Evolutionary conservation across 2,329 filamentous ascomycete genomes (phyloP), one percentile per base, ranked within the genome.

Genomic region (Ascochyta pisi): DNA sequence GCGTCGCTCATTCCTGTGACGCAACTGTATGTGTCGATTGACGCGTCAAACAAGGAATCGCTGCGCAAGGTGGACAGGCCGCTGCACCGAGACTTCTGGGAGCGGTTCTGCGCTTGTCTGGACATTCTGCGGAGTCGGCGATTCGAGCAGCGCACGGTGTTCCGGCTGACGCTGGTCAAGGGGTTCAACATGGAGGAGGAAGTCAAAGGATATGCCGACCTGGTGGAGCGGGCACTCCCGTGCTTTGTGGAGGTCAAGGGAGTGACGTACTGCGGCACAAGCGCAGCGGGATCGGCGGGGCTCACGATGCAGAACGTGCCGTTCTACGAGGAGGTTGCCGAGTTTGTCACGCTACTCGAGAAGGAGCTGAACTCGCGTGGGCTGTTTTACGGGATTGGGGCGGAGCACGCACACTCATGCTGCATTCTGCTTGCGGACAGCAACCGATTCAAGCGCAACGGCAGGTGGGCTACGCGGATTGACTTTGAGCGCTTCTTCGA

Each of bases 181-280:
- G 94, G 93, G 3, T 98, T 99, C 84, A 98, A 99, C 73, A 87
- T 98, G 62, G 94, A 96, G 23, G 93, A 96, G 65, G 95, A 97
- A 76, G 92, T 89, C 6, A 85, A 89, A 62, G 94, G 94, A 4
- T 98, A 99, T 70, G 94, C 94, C 0, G 87, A 91, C 68, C 86
- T 98, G 1, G 90, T 98, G 16, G 90, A 93, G 71, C 87, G 88
- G 63, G 93, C 90, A 0, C 82, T 96, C 22, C 94, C 94, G 0
- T 94, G 91, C 74, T 96, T 98, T 71, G 87, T 98, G 44, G 94
- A 98, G 79, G 85, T 98, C 75, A 98, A 98, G 80, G 94, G 94
- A 50, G 94, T 98, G 34, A 98, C 94, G 0, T 98, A 95, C 79
- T 98, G 95, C 76, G 95, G 95, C 37, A 98, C 94, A 0, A 89